These are phyloP conservation scores for Neofusicoccum ribis DNA, from an alignment of 2,329 filamentous ascomycete genomes.

Conservation along the genomic window DNA sequence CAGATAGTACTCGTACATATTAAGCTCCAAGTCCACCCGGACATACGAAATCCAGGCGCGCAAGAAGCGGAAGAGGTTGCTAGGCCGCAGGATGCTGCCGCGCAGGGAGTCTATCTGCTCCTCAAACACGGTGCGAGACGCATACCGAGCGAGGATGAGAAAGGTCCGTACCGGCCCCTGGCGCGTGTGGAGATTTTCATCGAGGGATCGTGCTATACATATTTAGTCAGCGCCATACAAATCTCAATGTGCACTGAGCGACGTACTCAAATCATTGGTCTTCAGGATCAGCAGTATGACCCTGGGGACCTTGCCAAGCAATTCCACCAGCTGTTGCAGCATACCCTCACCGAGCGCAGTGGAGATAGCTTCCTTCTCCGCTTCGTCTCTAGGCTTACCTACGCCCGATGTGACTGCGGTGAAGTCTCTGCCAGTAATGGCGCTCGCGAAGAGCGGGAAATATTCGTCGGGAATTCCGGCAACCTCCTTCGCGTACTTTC, in stretches of 20 bases:
- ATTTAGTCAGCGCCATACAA: neutral
- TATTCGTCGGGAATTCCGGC: conserved; percentile 86
- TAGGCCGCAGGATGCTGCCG: conserved; percentile 52
- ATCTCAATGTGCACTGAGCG: neutral
- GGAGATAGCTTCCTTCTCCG: conserved; percentile 86
- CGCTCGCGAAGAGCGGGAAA: conserved; percentile 92
- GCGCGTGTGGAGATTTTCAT: conserved; percentile 82
- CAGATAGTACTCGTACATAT: conserved; percentile 59
- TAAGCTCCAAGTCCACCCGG: conserved; percentile 59
- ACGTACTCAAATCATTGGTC: conserved; percentile 85
- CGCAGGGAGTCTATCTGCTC: conserved; percentile 59
- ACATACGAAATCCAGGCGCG: conserved; percentile 55
- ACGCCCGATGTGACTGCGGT: conserved; percentile 66
- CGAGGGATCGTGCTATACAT: conserved; percentile 71
- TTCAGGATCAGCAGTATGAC: conserved; percentile 95
- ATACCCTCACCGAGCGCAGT: conserved; percentile 83
- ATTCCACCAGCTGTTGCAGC: conserved; percentile 80
- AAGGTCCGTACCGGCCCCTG: conserved; percentile 63
- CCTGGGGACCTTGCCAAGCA: conserved; percentile 84
- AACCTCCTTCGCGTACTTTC: conserved; percentile 82
- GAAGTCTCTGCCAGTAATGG: conserved; percentile 93
- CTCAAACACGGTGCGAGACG: conserved; percentile 62
- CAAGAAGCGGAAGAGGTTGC: conserved; percentile 54
- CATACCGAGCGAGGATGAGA: conserved; percentile 65
- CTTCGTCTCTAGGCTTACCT: conserved; percentile 61